These are phyloP conservation scores for Candida jianshihensis DNA, from an alignment of 805 yeast genomes.

Conservation along the genomic window DNA sequence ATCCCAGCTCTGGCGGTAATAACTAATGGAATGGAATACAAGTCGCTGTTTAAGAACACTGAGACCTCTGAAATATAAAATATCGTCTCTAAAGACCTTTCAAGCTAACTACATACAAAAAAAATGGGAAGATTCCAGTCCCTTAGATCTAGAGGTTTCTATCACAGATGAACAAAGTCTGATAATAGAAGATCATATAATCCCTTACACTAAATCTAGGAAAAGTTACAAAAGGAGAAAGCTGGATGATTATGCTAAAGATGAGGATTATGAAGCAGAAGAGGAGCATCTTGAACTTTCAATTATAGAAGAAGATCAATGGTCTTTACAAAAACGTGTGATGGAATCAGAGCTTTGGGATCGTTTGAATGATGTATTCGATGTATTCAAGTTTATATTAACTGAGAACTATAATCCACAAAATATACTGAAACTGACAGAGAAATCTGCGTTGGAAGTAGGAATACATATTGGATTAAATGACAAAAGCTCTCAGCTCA, in stretches of 20 bases:
- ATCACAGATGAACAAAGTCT: background rate
- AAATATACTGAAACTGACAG: constrained; percentile 2
- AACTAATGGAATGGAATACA: constrained; percentile 4
- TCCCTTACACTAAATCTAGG: background rate
- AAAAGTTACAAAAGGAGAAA: constrained; percentile 1
- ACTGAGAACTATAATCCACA: background rate
- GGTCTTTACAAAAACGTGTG: constrained; percentile 1
- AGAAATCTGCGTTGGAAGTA: constrained; percentile 6
- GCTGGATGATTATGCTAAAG: background rate
- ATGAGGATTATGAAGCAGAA: background rate
- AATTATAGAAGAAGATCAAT: background rate
- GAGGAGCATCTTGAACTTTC: constrained; percentile 1
- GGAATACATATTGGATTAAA: constrained; percentile 7
- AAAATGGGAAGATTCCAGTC: too few relatives aligned
- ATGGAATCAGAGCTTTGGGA: constrained; percentile 2
- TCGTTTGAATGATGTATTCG: constrained; percentile 3
- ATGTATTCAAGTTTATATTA: background rate
- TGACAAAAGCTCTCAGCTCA: background rate
- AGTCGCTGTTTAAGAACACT: constrained; percentile 7
- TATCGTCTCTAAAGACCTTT: constrained; percentile 4
- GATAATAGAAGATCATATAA: background rate
- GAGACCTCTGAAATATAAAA: constrained; percentile 12
- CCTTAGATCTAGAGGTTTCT: too few relatives aligned
- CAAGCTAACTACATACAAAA: background rate
- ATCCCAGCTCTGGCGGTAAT: background rate